These are phyloP conservation scores for Spizellomyces sp. DNA, from an alignment of 192 early-diverging fungal genomes.

Conservation along the genomic window DNA sequence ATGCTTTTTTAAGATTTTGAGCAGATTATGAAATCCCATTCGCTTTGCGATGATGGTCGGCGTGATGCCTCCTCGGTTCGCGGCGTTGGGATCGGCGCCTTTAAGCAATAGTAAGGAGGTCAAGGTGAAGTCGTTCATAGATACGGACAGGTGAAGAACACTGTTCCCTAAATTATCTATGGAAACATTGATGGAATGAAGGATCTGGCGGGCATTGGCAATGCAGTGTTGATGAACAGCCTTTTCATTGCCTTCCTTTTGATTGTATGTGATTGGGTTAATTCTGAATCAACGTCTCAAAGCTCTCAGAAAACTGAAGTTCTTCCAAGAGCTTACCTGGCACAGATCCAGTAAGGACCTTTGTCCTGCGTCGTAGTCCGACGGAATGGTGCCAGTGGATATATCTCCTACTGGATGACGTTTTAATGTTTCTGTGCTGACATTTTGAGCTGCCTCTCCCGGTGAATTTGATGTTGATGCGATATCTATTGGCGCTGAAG, in stretches of 20 bases:
- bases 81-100: slow-evolving; percentile 54
- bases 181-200: slow-evolving; percentile 35
- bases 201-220: slow-evolving; percentile 11
- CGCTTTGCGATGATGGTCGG: slow-evolving; percentile 46
- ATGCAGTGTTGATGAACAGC: background rate
- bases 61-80: slow-evolving; percentile 42
- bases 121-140: slow-evolving; percentile 42
- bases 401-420: no score
- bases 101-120: slow-evolving; percentile 41
- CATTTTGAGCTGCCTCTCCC: no score
- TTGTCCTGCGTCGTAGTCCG: background rate
- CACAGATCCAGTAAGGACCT: slow-evolving; percentile 28
- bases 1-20: slow-evolving; percentile 35
- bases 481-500: no score
- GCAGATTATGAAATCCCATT: slow-evolving; percentile 27
- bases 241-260: slow-evolving; percentile 20
- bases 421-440: no score
- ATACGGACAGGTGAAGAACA: slow-evolving; percentile 43
- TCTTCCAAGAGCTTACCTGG: slow-evolving; percentile 11
- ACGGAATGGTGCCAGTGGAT: no score
- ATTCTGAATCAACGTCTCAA: background rate
- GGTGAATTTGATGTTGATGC: no score
- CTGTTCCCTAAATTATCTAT: slow-evolving; percentile 50
- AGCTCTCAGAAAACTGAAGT: no score
- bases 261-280: background rate